Base-by-base conservation (phyloP, 2,329 filamentous ascomycete species). In the Trichoderma sp. region DNA sequence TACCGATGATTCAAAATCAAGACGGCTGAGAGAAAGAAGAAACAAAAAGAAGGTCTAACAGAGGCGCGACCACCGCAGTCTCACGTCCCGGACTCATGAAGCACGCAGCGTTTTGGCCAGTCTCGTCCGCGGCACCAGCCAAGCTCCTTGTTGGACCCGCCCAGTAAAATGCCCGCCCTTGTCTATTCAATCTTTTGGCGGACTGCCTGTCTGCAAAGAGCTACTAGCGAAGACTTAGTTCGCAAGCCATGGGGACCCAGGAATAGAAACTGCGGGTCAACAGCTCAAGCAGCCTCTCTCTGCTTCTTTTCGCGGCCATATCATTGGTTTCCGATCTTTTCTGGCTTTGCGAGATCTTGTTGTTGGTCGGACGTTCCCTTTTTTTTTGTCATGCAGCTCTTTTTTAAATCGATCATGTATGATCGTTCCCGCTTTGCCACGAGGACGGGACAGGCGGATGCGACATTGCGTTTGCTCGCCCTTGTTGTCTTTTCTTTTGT, bases 41-140 rank as follows among this genome's bases (percentile, higher is more conserved):
- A 47, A 7, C 8, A 8, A 47, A 31, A 24, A 3, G 7, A 27
- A 24, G 21, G 37, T 66, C 53, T 47, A 31, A 67, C 63, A 49
- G 53, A 67, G 29, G 63, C 63, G 63, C 55, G 61, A 59, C 58
- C 65, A 53, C n/a, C 31, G 65, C 57, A 70, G 68, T 68, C 68
- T 67, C 68, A 60, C 43, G 57, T 31, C n/a, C 24, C 55, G 37
- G 21, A 29, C 61, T 68, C 53, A 49, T 68, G 66, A 68, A 56
- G 66, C 68, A 69, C 53, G 49, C 29, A 14, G 61, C n/a, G 68
- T 69, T 69, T 65, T 69, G 68, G 61, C 68, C 61, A 24, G 52
- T 64, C 57, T 61, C 55, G 59, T 58, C 67, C 31, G 31, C 59
- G 57, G 31, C 5, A 52, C 49, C 21, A 47, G 52, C 59, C 35